phyloP scores from a whole-genome alignment of 1,284 basidiomycete genomes.

The Dichomitus squalens region DNA sequence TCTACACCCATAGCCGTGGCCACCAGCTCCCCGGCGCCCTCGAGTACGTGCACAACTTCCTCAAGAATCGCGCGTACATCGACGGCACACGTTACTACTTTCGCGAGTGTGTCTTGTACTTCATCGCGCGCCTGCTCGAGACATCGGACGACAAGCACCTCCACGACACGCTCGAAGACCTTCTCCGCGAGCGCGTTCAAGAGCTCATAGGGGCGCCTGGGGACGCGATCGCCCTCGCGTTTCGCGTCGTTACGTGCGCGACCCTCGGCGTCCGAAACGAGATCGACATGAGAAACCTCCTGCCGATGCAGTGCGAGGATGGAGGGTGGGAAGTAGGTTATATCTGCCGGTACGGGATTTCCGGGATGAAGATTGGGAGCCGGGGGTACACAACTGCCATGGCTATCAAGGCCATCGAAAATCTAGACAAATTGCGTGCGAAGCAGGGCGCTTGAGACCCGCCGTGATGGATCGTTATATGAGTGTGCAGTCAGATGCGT shows the following conservation, averaged over 20 bases:
- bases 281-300: constrained; percentile 40
- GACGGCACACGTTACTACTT: constrained; percentile 55
- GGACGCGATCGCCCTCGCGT: constrained; percentile 41
- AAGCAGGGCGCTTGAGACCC: background rate
- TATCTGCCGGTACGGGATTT: constrained; percentile 45
- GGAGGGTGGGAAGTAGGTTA: constrained; percentile 47
- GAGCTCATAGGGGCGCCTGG: constrained; percentile 48
- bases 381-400: constrained; percentile 44
- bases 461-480: too few species aligned
- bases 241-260: constrained; percentile 45
- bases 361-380: constrained; percentile 44
- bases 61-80: constrained; percentile 48
- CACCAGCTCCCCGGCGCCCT: constrained; percentile 43
- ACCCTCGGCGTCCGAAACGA: constrained; percentile 28
- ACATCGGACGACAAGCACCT: constrained; percentile 36
- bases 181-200: constrained; percentile 42
- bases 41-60: constrained; percentile 46
- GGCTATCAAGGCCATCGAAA: constrained; percentile 34
- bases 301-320: constrained; percentile 43
- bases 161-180: constrained; percentile 36
- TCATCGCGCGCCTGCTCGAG: constrained; percentile 46
- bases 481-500: too few species aligned
- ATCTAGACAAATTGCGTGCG: constrained; percentile 9
- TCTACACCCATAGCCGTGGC: constrained; percentile 48
- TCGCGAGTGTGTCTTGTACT: constrained; percentile 51